phyloP scores from a whole-genome alignment of 176 grass and related monocot genomes.

The Avena eriantha region DNA sequence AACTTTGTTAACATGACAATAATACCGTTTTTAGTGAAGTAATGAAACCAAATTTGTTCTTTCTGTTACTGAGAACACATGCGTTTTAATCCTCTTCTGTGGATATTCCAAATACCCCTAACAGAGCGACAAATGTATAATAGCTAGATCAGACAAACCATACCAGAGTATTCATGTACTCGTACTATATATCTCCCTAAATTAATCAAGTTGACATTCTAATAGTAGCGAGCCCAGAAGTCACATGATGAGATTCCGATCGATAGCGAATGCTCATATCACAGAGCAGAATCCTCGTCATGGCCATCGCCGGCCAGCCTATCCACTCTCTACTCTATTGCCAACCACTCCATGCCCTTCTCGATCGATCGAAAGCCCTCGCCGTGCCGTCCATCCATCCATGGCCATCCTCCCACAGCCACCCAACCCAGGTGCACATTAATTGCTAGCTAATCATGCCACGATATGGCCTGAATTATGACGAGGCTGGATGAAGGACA shows the following conservation, averaged over 20 bases:
- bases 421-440: not conserved
- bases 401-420: not conserved
- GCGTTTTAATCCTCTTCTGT: not conserved
- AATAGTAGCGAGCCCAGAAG: not conserved
- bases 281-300: constrained; percentile 9
- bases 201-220: not conserved
- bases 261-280: not conserved
- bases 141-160: not conserved
- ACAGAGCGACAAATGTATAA: not conserved
- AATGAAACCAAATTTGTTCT: not conserved
- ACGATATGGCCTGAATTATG: constrained; percentile 31
- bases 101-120: too few relatives aligned
- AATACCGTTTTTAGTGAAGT: not conserved
- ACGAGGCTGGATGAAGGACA: constrained; percentile 17
- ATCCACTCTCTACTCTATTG: constrained; percentile 35
- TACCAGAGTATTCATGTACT: not conserved
- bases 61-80: not conserved
- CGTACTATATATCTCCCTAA: not conserved
- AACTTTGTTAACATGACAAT: not conserved
- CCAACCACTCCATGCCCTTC: constrained; percentile 22
- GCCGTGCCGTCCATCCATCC: not conserved
- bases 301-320: not conserved
- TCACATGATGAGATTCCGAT: constrained; percentile 1
- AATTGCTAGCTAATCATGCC: not conserved
- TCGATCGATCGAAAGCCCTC: not conserved